Base-by-base conservation (phyloP, 148 eudicot genomes). In the Dysphania ambrosioides region DNA sequence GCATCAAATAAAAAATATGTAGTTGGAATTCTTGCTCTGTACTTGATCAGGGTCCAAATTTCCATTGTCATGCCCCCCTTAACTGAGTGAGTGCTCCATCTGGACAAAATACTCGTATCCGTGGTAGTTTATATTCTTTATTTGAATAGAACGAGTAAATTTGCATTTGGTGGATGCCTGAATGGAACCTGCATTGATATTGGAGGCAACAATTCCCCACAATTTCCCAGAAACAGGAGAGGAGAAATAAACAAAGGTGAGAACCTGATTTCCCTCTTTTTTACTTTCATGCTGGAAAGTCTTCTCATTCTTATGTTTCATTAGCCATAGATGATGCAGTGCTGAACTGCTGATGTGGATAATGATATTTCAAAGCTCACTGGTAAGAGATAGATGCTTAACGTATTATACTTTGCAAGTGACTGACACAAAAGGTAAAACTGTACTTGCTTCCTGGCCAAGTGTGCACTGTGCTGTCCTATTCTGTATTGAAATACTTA, bases 391-490 rank as follows among this genome's bases (percentile, higher is more conserved):
- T 23, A 59, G 49, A 58, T 38, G 66, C 6, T 31, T 41, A n/a
- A 27, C n/a, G 56, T 74, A 63, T 13, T 49, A 64, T n/a, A n/a
- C n/a, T n/a, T 49, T 32, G 18, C 57, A 73, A 29, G 68, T 41
- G 18, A 42, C 40, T 29, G 40, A 72, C 34, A 36, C 35, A 47
- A 19, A 4, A 60, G 55, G 57, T 27, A 29, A 10, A 0, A 36
- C 3, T 60, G 31, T 5, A 18, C 13, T 66, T 38, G 51, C 30
- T 38, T 66, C 29, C 19, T 9, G 5, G 10, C 68, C 16, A 65
- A 40, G 26, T 16, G 4, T 35, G 51, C 19, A 34, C 23, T 19
- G 2, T 62, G 21, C 35, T 30, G 6, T 23, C 18, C 34, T 34
- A 5, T 16, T 31, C 23, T 30, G 5, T 30, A 61, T 61, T 61